A percentile compares a stretch with the other conserved stretches of the same genome.
Evolutionary conservation across 1,284 basidiomycete genomes (phyloP).

Genomic region (Xerocomus cyaneibrunnescens): DNA sequence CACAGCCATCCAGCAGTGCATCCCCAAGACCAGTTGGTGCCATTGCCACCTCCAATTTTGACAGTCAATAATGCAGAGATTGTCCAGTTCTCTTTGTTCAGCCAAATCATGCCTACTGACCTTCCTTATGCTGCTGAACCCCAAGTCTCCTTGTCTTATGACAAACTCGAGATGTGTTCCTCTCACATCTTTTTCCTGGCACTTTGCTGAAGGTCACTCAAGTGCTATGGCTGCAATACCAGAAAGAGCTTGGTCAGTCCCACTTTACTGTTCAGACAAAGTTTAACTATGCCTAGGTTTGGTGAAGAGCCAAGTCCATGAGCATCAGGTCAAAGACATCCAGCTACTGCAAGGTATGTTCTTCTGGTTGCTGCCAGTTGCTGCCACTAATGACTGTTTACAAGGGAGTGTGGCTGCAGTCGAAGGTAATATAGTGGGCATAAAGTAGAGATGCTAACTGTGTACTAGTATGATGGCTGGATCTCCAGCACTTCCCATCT

Average conservation of each 20-base stretch:
- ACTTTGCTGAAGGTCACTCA: conserved; percentile 33
- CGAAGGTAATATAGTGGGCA: too few species aligned
- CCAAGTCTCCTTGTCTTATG: conserved; percentile 82
- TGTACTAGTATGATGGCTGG: too few species aligned
- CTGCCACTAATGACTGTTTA: conserved; percentile 8
- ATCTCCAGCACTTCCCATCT: too few species aligned
- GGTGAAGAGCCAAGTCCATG: conserved; percentile 81
- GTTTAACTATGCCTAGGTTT: conserved; percentile 98
- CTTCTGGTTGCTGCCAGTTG: neutral
- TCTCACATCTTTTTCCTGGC: neutral
- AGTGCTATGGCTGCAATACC: conserved; percentile 86
- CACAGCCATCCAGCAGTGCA: too few species aligned
- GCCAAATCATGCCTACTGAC: conserved; percentile 64
- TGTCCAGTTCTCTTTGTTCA: conserved; percentile 1
- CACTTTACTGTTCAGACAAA: conserved; percentile 95
- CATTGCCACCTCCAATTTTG: too few species aligned
- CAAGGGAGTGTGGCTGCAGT: too few species aligned
- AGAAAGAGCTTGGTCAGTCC: conserved; percentile 80
- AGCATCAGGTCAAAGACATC: conserved; percentile 90
- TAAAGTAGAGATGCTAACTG: too few species aligned
- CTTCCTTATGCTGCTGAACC: conserved; percentile 97
- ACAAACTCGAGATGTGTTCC: conserved; percentile 78
- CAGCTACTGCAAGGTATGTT: conserved; percentile 83
- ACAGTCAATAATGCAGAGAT: too few species aligned
- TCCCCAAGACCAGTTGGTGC: too few species aligned